Percentiles rank a stretch among this genome's conserved stretches.
Conservation (phyloP, 192 early-diverging fungal species). For the Spizellomyces sp. region DNA sequence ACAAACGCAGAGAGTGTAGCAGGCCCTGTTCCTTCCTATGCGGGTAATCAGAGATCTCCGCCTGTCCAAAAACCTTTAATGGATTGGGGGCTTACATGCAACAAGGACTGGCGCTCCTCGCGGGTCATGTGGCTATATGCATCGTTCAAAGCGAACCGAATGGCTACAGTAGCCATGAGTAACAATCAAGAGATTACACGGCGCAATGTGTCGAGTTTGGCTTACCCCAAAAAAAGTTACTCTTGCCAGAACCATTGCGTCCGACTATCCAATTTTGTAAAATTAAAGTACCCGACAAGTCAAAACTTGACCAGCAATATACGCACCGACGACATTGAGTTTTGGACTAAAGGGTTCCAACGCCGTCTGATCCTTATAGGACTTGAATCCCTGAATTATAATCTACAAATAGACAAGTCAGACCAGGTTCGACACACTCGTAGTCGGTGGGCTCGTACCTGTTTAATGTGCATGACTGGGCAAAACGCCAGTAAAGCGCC, state of each 20-base stretch:
- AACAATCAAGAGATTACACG: background rate
- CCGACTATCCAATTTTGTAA: constrained; percentile 61
- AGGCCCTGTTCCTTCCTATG: constrained; percentile 84
- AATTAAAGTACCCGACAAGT: background rate
- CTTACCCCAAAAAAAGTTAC: constrained; percentile 94
- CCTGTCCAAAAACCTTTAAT: too few species aligned
- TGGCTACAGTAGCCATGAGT: constrained; percentile 55
- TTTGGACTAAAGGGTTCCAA: constrained; percentile 89
- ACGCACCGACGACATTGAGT: constrained; percentile 93
- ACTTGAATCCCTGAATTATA: constrained; percentile 98
- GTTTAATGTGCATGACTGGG: too few species aligned
- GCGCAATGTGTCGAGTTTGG: background rate
- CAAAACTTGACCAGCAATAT: background rate
- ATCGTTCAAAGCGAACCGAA: constrained; percentile 94
- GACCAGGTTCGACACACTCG: too few species aligned
- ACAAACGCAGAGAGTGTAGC: constrained; percentile 95
- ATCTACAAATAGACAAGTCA: constrained; percentile 51
- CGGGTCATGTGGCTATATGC: constrained; percentile 90
- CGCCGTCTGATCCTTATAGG: constrained; percentile 95
- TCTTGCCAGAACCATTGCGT: constrained; percentile 96
- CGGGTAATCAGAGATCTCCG: constrained; percentile 2
- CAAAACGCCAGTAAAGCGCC: too few species aligned
- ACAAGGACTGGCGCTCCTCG: constrained; percentile 90
- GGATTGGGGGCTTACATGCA: constrained; percentile 66
- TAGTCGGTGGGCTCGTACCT: too few species aligned